Evolutionary conservation across 495 filamentous ascomycete genomes (phyloP).

Genomic region (Neurospora africana): DNA sequence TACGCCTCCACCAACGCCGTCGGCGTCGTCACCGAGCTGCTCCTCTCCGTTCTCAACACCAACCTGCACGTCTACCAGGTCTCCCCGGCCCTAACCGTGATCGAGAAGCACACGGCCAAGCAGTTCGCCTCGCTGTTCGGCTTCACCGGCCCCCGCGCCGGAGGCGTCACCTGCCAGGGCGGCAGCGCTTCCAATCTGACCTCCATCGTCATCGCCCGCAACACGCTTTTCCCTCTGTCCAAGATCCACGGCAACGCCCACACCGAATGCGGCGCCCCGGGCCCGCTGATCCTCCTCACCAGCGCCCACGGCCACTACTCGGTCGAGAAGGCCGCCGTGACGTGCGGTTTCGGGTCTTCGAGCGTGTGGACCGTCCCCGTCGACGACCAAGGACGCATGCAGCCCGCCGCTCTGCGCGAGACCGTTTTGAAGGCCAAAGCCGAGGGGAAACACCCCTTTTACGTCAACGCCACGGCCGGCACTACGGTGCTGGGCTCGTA

Average conservation of each 20-base stretch:
- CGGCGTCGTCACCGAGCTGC: conserved; percentile 70
- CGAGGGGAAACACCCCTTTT: conserved; percentile 72
- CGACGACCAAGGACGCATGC: conserved; percentile 62
- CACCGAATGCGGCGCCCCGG: conserved; percentile 27
- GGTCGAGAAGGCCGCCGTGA: conserved; percentile 84
- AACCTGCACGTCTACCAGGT: conserved; percentile 87
- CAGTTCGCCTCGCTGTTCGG: conserved; percentile 68
- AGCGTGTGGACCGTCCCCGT: conserved; percentile 66
- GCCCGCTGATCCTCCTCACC: conserved; percentile 76
- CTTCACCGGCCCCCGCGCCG: conserved; percentile 59
- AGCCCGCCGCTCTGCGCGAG: conserved; percentile 49
- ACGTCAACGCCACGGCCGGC: conserved; percentile 90
- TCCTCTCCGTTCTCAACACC: conserved; percentile 77
- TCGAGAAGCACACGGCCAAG: conserved; percentile 68
- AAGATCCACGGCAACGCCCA: conserved; percentile 55
- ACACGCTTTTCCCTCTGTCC: conserved; percentile 66
- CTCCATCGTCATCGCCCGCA: conserved; percentile 81
- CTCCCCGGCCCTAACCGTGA: conserved; percentile 74
- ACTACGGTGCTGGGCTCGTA: conserved; percentile 89
- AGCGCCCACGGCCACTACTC: conserved; percentile 85
- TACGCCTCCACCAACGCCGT: conserved; percentile 81
- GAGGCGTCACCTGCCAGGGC: conserved; percentile 80
- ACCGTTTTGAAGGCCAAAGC: conserved; percentile 46
- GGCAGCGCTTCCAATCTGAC: conserved; percentile 79
- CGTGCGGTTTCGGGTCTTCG: conserved; percentile 68